Percentiles rank a stretch among this genome's conserved stretches.
These are phyloP conservation scores for Pseudogymnoascus sp. DNA, from an alignment of 2,329 filamentous ascomycete genomes.

Conservation along the genomic window DNA sequence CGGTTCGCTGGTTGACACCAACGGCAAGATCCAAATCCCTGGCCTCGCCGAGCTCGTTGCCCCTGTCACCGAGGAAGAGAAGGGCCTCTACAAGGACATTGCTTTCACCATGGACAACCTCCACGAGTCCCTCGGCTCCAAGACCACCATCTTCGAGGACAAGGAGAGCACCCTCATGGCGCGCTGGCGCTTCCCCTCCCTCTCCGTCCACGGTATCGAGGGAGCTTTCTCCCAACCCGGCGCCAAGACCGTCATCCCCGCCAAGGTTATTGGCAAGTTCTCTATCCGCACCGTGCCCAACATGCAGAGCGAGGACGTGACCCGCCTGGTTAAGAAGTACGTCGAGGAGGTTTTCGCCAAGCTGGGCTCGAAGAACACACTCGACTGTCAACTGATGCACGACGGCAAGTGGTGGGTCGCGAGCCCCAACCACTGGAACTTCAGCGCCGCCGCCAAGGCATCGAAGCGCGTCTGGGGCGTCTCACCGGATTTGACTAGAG, in stretches of 20 bases:
- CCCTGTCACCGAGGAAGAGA: slow-evolving; percentile 77
- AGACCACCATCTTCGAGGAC: slow-evolving; percentile 76
- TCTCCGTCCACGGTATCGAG: slow-evolving; percentile 91
- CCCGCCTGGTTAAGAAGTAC: slow-evolving; percentile 74
- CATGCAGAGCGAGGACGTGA: slow-evolving; percentile 90
- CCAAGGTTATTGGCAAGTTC: slow-evolving; percentile 97
- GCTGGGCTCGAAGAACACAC: slow-evolving; percentile 83
- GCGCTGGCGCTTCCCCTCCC: slow-evolving; percentile 88
- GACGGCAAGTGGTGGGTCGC: slow-evolving; percentile 98
- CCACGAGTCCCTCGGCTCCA: slow-evolving; percentile 81
- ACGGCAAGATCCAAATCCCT: slow-evolving; percentile 91
- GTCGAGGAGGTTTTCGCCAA: slow-evolving; percentile 78
- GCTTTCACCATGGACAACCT: slow-evolving; percentile 95
- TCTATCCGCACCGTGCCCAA: slow-evolving; percentile 94
- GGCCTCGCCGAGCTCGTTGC: slow-evolving; percentile 91
- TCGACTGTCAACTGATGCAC: slow-evolving; percentile 77
- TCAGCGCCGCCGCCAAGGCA: slow-evolving; percentile 88
- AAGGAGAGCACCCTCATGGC: slow-evolving; percentile 93
- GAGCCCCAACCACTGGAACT: slow-evolving; percentile 98
- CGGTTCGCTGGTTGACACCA: slow-evolving; percentile 73
- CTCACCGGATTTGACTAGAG: slow-evolving; percentile 87
- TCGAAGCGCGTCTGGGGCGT: slow-evolving; percentile 91
- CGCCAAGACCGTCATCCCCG: slow-evolving; percentile 96
- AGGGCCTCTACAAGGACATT: slow-evolving; percentile 79
- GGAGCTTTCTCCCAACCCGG: slow-evolving; percentile 89